Evolutionary conservation across 805 yeast species (phyloP).

Genomic region (Candida coleopterorum): DNA sequence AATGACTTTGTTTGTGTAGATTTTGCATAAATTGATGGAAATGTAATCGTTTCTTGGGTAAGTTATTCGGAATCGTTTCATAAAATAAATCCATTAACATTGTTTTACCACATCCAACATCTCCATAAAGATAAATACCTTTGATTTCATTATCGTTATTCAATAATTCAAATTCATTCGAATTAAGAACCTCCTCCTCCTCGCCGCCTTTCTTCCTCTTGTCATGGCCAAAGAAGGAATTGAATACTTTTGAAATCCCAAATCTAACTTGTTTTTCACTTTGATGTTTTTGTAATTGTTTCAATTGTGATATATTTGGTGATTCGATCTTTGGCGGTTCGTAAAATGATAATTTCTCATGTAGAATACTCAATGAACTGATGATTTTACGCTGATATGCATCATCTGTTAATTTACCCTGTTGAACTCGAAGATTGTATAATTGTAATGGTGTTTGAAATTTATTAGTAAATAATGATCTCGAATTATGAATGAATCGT

Average conservation of each 20-base stretch:
- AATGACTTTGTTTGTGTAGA: constrained; percentile 82
- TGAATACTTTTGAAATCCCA: constrained; percentile 37
- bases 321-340: constrained; percentile 54
- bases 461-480: neutral
- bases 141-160: constrained; percentile 35
- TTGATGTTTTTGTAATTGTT: too few species aligned
- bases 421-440: constrained; percentile 45
- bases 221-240: constrained; percentile 12
- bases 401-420: constrained; percentile 61
- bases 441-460: constrained; percentile 43
- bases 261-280: too few species aligned
- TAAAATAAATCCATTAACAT: constrained; percentile 97
- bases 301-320: constrained; percentile 49
- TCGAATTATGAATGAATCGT: too few species aligned
- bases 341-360: constrained; percentile 50
- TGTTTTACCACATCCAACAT: constrained; percentile 98
- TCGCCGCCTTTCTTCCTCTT: too few species aligned
- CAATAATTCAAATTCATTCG: neutral
- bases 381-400: constrained; percentile 76
- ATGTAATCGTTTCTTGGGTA: constrained; percentile 79
- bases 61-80: constrained; percentile 69
- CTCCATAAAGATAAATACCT: constrained; percentile 93
- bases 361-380: constrained; percentile 53
- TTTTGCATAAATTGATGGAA: constrained; percentile 97
- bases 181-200: neutral